These are phyloP conservation scores for Erythrophleum ivorense DNA, from an alignment of 331 rosid genomes.

Conservation along the genomic window DNA sequence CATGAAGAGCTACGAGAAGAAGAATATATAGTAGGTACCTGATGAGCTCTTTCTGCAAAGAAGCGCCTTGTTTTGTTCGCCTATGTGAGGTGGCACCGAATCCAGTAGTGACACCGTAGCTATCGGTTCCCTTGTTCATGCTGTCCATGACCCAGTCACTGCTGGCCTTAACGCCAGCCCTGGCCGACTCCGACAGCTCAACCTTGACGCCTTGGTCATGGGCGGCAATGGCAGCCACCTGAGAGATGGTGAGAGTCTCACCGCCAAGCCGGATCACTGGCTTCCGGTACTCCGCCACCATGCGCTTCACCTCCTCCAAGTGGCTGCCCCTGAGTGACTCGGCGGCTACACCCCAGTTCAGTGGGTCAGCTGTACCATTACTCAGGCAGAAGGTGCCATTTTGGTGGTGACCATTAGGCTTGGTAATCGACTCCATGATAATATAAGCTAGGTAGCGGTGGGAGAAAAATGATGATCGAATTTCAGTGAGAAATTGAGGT, in stretches of 20 bases:
- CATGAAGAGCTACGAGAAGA: not conserved
- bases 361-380: constrained; percentile 49
- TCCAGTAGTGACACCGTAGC: constrained; percentile 93
- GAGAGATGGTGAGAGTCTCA: constrained; percentile 68
- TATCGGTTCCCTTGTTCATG: constrained; percentile 77
- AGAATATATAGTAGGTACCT: constrained; percentile 43
- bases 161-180: constrained; percentile 88
- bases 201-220: constrained; percentile 54
- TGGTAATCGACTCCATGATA: constrained; percentile 37
- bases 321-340: constrained; percentile 77
- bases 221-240: constrained; percentile 79
- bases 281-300: constrained; percentile 78
- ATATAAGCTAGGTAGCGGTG: too few species aligned
- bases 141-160: constrained; percentile 90
- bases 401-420: constrained; percentile 6
- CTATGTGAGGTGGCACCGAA: constrained; percentile 91
- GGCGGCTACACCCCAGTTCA: constrained; percentile 77
- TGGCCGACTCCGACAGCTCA: constrained; percentile 69
- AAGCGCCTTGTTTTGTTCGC: constrained; percentile 81
- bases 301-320: constrained; percentile 82
- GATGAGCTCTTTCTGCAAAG: constrained; percentile 80
- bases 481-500: not conserved
- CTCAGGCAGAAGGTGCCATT: constrained; percentile 48
- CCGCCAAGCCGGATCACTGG: constrained; percentile 78
- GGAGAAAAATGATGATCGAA: not conserved